Base-by-base conservation (phyloP, 1,139 yeast genomes). In the Yamadazyma mexicana region DNA sequence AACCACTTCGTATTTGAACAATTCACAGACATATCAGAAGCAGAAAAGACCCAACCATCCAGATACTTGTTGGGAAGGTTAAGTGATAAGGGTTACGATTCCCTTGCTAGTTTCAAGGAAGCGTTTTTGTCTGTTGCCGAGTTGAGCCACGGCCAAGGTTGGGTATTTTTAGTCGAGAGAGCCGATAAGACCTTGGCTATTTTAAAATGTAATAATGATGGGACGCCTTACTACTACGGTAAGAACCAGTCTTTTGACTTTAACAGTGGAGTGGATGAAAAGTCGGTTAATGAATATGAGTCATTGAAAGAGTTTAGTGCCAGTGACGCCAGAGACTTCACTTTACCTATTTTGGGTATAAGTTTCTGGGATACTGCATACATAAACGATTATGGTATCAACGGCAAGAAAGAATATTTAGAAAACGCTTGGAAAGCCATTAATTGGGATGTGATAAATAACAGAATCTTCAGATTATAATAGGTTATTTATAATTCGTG, bases 361-460 rank as follows among this genome's bases (percentile, higher is more conserved):
- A 87, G 82, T 61, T 74, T 86, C 49, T 91, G 98, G 97, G 95
- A 91, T 59, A 79, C 81, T 49, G 88, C 96, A 17, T 92, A 83
- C 61, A 55, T 88, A 39, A 65, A 76, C 16, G 98, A 92, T 61
- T 92, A 83, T 62, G 96, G 97, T 23, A 75, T 87, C 38, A 74
- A 67, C 37, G 95, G 95, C 31, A 84, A 82, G 64, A 73, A 77
- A 26, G 78, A 81, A 47, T 92, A 86, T 60, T 74, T 92, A 54
- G 79, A 78, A 46, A 83, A 81, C 41, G 79, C 86, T 58, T 84
- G 95, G 83, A 75, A 82, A 38, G 75, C 87, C 51, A 77, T 91
- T 51, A 81, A 92, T 64, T 92, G 98, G 98, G 78, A 82, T 44
- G 91, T 86, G 38, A 79, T 91, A 37, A 85, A 82, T 59, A 69